phyloP scores from a whole-genome alignment of 306 rosid genomes.

The Malus sylvestris region DNA sequence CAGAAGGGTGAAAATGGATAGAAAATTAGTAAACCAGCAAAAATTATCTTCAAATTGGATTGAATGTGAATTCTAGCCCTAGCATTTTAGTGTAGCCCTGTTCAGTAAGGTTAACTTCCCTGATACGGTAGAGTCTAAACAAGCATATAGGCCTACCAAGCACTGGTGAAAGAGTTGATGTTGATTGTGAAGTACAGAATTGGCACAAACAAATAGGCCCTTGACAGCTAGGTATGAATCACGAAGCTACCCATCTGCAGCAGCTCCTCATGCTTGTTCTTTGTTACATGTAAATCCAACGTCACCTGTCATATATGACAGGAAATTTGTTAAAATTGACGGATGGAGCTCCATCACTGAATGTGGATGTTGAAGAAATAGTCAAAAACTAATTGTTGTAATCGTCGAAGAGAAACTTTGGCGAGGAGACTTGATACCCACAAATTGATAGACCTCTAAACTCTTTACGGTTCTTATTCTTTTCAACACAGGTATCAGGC shows the following conservation, averaged over 20 bases:
- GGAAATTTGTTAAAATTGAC: conserved; percentile 1
- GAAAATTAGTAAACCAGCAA: neutral
- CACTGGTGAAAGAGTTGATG: neutral
- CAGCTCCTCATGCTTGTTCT: conserved; percentile 56
- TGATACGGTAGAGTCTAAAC: conserved; percentile 1
- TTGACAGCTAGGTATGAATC: conserved; percentile 27
- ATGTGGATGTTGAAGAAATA: neutral
- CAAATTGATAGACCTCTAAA: neutral
- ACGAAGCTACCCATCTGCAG: conserved; percentile 30
- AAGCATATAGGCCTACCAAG: conserved; percentile 5
- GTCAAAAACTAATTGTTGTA: neutral
- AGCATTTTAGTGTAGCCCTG: neutral
- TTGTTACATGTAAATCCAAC: conserved; percentile 56
- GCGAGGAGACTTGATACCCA: neutral
- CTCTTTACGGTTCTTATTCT: neutral
- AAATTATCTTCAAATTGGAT: too few relatives aligned
- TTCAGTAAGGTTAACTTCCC: neutral
- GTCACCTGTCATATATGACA: conserved; percentile 46
- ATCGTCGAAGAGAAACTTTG: neutral
- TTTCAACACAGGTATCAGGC: neutral
- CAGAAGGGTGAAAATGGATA: neutral
- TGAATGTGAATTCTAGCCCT: neutral
- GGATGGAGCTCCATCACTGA: neutral
- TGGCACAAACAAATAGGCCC: neutral
- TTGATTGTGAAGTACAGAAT: neutral